Percentiles rank a stretch among this genome's conserved stretches.
Conservation (phyloP, 2,329 filamentous ascomycete species). For the Botrytis squamosa region DNA sequence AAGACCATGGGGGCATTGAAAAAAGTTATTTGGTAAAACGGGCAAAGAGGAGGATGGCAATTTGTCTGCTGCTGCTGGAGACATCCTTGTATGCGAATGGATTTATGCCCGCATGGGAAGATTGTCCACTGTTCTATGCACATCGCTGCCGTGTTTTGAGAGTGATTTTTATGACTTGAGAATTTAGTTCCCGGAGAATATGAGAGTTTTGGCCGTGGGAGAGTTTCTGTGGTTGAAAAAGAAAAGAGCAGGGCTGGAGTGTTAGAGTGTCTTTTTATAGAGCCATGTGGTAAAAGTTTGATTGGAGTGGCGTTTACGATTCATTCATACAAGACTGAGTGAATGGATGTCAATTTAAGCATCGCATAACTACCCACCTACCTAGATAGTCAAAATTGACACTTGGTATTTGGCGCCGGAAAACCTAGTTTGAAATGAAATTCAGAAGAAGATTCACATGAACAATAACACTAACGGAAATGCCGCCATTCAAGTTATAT, state of each 20-base stretch:
- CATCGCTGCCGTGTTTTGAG: not conserved
- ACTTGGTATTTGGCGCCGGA: not conserved
- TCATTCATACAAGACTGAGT: not conserved
- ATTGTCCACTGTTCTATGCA: not conserved
- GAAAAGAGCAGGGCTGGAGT: too few species aligned
- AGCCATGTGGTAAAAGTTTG: not conserved
- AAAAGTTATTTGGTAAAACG: not conserved
- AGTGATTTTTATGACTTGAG: not conserved
- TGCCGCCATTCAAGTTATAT: not conserved
- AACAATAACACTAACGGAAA: not conserved
- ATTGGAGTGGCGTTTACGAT: not conserved
- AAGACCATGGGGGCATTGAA: not conserved
- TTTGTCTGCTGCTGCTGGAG: not conserved
- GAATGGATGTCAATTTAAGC: not conserved
- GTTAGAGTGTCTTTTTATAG: not conserved
- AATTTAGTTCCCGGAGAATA: not conserved
- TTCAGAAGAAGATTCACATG: not conserved
- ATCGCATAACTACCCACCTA: not conserved
- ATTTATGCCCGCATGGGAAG: not conserved
- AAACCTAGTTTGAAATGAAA: not conserved
- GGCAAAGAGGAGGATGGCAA: not conserved
- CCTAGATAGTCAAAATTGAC: not conserved
- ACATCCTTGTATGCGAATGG: not conserved
- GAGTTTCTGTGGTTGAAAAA: too few species aligned
- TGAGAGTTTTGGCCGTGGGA: not conserved